Evolutionary conservation across 306 rosid species (phyloP).

Genomic region (Medicago lupulina): DNA sequence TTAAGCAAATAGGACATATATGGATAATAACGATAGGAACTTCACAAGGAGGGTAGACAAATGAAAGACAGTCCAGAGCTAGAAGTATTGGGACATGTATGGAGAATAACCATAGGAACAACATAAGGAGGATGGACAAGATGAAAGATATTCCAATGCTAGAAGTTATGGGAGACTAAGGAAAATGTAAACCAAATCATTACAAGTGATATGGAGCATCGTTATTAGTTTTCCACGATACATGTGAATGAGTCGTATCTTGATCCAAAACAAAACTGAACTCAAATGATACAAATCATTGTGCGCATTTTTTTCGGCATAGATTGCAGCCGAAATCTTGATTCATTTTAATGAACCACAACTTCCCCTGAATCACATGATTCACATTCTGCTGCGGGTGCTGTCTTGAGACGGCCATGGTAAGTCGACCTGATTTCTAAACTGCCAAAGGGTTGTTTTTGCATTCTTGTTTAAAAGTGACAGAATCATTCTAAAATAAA

Average conservation of each 20-base stretch:
- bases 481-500: background rate
- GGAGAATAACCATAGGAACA: background rate
- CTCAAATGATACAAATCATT: background rate
- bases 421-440: background rate
- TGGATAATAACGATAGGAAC: too few species aligned
- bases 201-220: background rate
- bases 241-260: background rate
- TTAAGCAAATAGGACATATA: background rate
- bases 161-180: background rate
- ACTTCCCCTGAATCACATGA: background rate
- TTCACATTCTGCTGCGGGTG: background rate
- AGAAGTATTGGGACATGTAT: background rate
- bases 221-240: background rate
- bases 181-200: background rate
- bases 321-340: background rate
- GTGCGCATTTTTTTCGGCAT: background rate
- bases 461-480: background rate
- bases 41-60: too few species aligned
- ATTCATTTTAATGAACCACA: slow-evolving; percentile 1
- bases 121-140: background rate
- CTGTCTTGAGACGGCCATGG: background rate
- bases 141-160: background rate
- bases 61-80: too few species aligned
- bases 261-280: background rate
- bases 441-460: background rate